Conservation (phyloP, 1,284 basidiomycete genomes). For the Boletus smithii region DNA sequence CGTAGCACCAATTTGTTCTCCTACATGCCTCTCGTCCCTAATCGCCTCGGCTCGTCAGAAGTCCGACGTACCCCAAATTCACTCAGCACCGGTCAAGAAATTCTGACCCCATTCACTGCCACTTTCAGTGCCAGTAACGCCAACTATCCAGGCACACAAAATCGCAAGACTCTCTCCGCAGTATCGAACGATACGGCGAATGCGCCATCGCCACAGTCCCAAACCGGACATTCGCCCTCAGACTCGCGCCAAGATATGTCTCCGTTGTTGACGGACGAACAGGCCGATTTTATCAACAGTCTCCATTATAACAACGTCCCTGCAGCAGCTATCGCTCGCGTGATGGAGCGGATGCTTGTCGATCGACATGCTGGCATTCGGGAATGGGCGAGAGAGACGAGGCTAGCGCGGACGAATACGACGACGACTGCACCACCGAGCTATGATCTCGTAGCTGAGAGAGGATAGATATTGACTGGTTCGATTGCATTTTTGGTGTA, state of each 20-base stretch:
- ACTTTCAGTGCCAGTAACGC: conserved; percentile 1
- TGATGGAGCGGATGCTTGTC: conserved; percentile 24
- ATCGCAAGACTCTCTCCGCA: conserved; percentile 5
- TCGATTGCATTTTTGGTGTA: neutral
- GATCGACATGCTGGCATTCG: conserved; percentile 18
- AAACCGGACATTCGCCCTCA: neutral
- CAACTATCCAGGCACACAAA: neutral
- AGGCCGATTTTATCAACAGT: conserved; percentile 21
- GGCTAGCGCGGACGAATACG: neutral
- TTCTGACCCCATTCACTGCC: conserved; percentile 8
- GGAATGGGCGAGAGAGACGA: conserved; percentile 16
- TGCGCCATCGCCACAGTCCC: neutral
- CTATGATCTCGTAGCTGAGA: conserved; percentile 8
- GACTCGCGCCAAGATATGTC: conserved; percentile 1
- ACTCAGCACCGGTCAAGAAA: neutral
- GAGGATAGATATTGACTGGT: neutral
- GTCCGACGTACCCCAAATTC: neutral
- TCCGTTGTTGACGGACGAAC: conserved; percentile 21
- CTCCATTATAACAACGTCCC: conserved; percentile 17
- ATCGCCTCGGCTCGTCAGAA: conserved; percentile 2
- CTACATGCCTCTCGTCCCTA: conserved; percentile 10
- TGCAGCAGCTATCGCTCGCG: conserved; percentile 22
- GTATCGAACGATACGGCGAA: conserved; percentile 4
- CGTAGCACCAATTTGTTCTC: neutral
- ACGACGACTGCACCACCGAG: conserved; percentile 16